These are phyloP conservation scores for Plasmodium billcollinsi DNA, from an alignment of 169 alveolate species.

Conservation along the genomic window DNA sequence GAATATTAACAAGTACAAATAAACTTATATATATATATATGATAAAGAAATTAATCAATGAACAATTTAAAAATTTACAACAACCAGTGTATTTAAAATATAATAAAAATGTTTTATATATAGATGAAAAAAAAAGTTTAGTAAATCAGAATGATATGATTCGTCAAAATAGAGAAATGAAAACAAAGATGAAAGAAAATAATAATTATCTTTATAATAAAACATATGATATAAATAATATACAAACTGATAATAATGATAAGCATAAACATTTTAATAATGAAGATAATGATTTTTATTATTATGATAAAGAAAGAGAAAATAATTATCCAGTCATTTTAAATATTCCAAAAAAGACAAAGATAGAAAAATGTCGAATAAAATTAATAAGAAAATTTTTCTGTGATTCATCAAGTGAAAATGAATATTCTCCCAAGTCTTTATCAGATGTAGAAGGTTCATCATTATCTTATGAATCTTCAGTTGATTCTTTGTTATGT, in stretches of 20 bases:
- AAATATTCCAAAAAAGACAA: constrained; percentile 4
- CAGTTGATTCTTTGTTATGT: not conserved
- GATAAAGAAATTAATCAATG: constrained; percentile 52
- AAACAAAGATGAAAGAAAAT: not conserved
- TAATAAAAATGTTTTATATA: constrained; percentile 26
- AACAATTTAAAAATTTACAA: constrained; percentile 43
- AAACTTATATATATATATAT: constrained; percentile 36
- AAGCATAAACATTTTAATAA: not conserved
- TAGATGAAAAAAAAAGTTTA: constrained; percentile 14
- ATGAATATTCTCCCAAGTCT: not conserved
- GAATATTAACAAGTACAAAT: constrained; percentile 7
- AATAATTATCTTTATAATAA: not conserved
- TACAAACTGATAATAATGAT: not conserved
- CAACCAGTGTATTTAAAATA: constrained; percentile 42
- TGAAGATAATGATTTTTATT: too few species aligned
- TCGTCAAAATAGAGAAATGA: not conserved
- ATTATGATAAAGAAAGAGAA: too few species aligned
- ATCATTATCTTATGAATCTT: constrained; percentile 1
- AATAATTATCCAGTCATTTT: not conserved
- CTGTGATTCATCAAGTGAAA: constrained; percentile 26
- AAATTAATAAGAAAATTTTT: constrained; percentile 36
- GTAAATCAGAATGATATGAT: not conserved
- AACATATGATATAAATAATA: not conserved
- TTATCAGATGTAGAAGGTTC: not conserved
- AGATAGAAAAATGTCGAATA: constrained; percentile 13